Base-by-base conservation (phyloP, 441 rosid species). In the Gossypium davidsonii region DNA sequence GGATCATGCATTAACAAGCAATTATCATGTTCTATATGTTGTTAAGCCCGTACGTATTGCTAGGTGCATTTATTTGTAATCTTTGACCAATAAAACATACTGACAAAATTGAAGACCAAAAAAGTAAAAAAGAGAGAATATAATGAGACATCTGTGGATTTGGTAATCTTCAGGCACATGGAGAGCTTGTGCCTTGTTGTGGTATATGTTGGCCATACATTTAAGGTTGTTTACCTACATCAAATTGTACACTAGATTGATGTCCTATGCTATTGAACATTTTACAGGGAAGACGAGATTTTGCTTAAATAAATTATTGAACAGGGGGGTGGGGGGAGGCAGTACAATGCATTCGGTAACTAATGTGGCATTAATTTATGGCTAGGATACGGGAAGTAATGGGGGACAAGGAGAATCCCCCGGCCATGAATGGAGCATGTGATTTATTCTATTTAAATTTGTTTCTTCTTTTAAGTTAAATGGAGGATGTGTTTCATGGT, bases 371-470 rank as follows among this genome's bases (percentile, higher is more conserved):
- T 58, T 58, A 59, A 14, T 59, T 59, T 59, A 59, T 59, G 64
- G 20, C 42, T 14, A 66, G 37, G 70, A 48, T 46, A 67, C 44
- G 59, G 15, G 17, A 49, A 49, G 51, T 67, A 42, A 49, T 26
- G 71, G 71, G 59, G 28, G 71, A 51, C 59, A 49, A 15, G 44
- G 25, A 26, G 71, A 15, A 67, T 67, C 37, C 10, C 59, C 9
- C 15, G 25, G 44, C 59, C 15, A 67, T 48, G 20, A 9, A 67
- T 1, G 12, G 25, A 18, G 61, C 61, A 28, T 69, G 62, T 52
- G 72, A 53, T 31, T 26, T 61, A 18, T 69, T 17, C 3, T 2
- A 34, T 69, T 69, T 55, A 0, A 31, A 31, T 31, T 31, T 31
- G 34, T 31, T 31, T 4, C 6, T 31, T 31, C 34, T 31, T 31